Evolutionary conservation across 2,329 filamentous ascomycete species (phyloP).

Genomic region (Cladophialophora psammophila): DNA sequence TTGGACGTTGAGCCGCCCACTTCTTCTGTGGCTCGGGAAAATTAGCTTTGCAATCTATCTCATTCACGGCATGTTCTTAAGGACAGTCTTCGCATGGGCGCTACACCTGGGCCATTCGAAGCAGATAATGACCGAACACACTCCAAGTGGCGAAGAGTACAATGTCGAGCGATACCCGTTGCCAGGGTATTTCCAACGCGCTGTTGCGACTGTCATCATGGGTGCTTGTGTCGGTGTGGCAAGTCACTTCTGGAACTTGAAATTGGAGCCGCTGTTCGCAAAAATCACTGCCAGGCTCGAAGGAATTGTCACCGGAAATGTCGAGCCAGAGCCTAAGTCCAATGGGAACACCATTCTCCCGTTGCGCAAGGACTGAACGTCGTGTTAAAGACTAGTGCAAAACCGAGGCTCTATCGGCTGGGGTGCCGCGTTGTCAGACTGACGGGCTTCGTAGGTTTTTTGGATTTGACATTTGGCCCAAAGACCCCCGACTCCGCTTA

Average conservation of each 20-base stretch:
- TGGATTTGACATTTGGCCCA: neutral
- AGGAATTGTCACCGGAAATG: conserved; percentile 28
- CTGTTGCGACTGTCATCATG: conserved; percentile 63
- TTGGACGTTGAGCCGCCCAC: conserved; percentile 60
- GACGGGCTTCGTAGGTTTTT: neutral
- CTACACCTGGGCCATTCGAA: conserved; percentile 56
- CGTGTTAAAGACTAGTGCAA: neutral
- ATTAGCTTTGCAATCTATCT: conserved; percentile 71
- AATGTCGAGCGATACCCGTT: conserved; percentile 29
- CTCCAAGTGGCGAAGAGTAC: conserved; percentile 13
- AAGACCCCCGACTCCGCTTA: too few relatives aligned
- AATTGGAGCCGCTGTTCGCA: conserved; percentile 61
- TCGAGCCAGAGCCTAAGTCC: conserved; percentile 19
- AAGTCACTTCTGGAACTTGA: conserved; percentile 63
- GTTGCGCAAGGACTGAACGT: conserved; percentile 30
- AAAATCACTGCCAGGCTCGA: conserved; percentile 42
- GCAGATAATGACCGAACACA: conserved; percentile 39
- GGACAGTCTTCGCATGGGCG: conserved; percentile 67
- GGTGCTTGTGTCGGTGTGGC: conserved; percentile 69
- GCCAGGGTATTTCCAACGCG: conserved; percentile 41
- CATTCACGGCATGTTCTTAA: conserved; percentile 67
- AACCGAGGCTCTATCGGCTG: neutral
- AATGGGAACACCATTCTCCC: conserved; percentile 24
- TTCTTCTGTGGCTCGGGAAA: conserved; percentile 68
- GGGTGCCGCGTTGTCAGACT: neutral